phyloP scores from a whole-genome alignment of 1,284 basidiomycete genomes.

The Cryptococcus sp. region DNA sequence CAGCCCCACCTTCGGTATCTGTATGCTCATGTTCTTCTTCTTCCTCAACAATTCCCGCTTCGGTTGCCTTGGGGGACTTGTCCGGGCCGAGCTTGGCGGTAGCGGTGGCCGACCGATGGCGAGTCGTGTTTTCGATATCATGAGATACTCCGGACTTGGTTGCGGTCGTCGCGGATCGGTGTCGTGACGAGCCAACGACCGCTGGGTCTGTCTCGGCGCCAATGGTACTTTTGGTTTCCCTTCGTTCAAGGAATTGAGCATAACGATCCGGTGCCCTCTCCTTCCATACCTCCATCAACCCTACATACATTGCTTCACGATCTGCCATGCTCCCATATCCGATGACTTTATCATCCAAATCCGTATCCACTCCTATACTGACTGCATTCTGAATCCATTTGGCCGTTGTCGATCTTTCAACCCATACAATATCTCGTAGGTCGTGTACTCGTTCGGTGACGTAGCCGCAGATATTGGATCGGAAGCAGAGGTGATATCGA shows the following conservation, averaged over 20 bases:
- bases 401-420: conserved; percentile 23
- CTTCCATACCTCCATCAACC: conserved; percentile 16
- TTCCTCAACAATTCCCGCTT: background rate
- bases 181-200: background rate
- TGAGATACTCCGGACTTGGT: background rate
- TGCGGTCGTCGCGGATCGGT: background rate
- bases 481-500: conserved; percentile 23
- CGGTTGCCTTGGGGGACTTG: background rate
- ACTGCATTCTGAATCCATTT: conserved; percentile 32
- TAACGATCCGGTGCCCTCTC: conserved; percentile 14
- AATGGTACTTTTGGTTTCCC: too few species aligned
- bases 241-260: conserved; percentile 3
- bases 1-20: background rate
- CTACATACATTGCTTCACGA: conserved; percentile 20
- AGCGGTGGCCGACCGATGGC: too few species aligned
- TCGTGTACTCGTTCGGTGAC: conserved; percentile 17
- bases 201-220: background rate
- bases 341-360: conserved; percentile 3
- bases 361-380: conserved; percentile 8
- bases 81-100: background rate
- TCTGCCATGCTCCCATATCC: conserved; percentile 24
- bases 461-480: conserved; percentile 25
- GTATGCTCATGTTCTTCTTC: conserved; percentile 1
- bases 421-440: conserved; percentile 10
- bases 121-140: background rate